Percentiles rank a stretch among this genome's conserved stretches.
These are phyloP conservation scores for Haberlea rhodopensis DNA, from an alignment of 257 asterid species.

Conservation along the genomic window DNA sequence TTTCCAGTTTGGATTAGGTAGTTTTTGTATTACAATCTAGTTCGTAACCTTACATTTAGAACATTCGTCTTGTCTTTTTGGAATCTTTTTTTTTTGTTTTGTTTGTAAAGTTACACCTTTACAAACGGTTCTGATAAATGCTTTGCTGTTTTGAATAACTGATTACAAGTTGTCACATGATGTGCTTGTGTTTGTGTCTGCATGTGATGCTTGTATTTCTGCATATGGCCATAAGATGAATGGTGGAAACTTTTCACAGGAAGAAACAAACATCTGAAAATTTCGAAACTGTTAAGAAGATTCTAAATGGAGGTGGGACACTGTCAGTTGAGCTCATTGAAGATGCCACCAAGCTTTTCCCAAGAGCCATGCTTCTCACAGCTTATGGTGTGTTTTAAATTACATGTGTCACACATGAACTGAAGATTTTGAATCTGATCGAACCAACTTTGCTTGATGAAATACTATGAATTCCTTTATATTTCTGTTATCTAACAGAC, in stretches of 20 bases:
- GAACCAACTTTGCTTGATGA: not conserved
- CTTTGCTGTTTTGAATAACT: not conserved
- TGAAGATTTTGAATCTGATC: not conserved
- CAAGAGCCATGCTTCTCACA: conserved; percentile 65
- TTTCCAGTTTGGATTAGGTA: not conserved
- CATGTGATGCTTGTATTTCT: not conserved
- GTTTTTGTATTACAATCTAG: not conserved
- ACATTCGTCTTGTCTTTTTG: no score
- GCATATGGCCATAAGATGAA: not conserved
- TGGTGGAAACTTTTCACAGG: conserved; percentile 32
- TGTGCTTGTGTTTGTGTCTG: not conserved
- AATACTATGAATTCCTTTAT: not conserved
- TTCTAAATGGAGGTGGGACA: conserved; percentile 89
- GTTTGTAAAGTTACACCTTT: no score
- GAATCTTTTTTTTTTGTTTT: not conserved
- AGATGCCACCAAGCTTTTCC: conserved; percentile 49
- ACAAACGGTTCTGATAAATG: not conserved
- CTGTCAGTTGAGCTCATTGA: conserved; percentile 48
- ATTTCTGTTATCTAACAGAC: not conserved
- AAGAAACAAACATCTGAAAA: conserved; percentile 23
- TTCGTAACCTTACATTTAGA: not conserved
- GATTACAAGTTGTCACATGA: not conserved
- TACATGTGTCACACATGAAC: not conserved
- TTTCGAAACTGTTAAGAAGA: conserved; percentile 54
- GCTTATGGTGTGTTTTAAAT: conserved; percentile 64